These are phyloP conservation scores for Pyrus betulifolia DNA, from an alignment of 306 rosid genomes.

Conservation along the genomic window DNA sequence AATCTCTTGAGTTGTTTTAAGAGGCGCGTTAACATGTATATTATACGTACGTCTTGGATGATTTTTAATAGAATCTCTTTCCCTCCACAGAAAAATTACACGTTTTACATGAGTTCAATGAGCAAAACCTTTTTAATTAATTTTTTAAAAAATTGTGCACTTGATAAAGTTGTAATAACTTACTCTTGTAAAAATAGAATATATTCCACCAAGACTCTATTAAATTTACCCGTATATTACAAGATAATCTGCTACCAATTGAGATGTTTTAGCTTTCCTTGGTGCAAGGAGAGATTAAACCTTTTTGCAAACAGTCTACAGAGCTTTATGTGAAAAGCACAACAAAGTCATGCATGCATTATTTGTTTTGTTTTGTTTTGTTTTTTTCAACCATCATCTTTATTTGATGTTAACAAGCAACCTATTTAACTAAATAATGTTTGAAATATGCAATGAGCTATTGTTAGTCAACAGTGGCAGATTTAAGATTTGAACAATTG, in stretches of 20 bases:
- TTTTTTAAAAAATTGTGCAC: neutral
- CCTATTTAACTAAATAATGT: neutral
- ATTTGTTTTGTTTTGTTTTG: neutral
- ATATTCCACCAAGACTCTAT: neutral
- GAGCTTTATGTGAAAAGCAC: neutral
- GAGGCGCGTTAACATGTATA: too few relatives aligned
- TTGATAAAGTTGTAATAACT: neutral
- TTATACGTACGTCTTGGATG: too few relatives aligned
- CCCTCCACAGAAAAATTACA: neutral
- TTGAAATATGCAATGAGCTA: neutral
- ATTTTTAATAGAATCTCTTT: too few relatives aligned
- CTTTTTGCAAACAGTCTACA: neutral
- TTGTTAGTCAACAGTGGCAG: neutral
- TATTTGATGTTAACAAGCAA: neutral
- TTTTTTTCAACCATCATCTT: neutral
- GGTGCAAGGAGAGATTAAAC: neutral
- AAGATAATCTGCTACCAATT: neutral
- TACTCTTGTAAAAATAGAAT: neutral
- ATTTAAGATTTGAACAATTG: too few relatives aligned
- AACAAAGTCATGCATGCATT: neutral
- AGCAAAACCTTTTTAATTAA: neutral
- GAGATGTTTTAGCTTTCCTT: neutral
- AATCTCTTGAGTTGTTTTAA: too few relatives aligned
- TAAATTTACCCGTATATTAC: neutral
- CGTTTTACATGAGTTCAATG: neutral